Base-by-base conservation (phyloP, 805 yeast species). In the Candida succiphila region DNA sequence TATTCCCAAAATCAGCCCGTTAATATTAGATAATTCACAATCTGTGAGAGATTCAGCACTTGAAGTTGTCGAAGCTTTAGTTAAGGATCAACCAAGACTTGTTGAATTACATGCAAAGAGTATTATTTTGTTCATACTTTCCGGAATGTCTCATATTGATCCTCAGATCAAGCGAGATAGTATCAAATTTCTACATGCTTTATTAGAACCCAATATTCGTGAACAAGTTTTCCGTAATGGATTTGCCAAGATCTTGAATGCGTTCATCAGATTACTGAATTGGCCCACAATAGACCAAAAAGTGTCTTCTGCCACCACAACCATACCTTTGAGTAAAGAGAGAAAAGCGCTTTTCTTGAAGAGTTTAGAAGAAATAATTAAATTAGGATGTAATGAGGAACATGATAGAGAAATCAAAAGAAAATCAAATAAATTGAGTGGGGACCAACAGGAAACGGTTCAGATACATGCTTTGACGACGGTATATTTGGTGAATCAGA, bases 91-190 rank as follows among this genome's bases (percentile, higher is more conserved):
- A 43, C 66, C 71, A 0, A 72, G 73, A 4, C 60, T 81, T 19
- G 56, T 81, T 38, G 72, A 70, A 36, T 53, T 81, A 18, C 85
- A 81, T 60, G 61, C 76, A 47, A 59, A 75, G 39, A 57, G 69
- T 16, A 49, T 81, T 35, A 67, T 82, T n/a, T 64, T 89, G 21
- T 88, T 81, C 52, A 65, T 89, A 14, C 82, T 81, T 44, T 79
- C 89, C 33, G 94, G 95, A 3, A 89, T 92, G 96, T 82, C 96
- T 14, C 96, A 92, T 52, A 81, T 92, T 27, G 70, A 70, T 21
- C 77, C 86, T 1, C 75, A 74, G 4, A 76, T 92, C 19, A 69
- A 95, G 35, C 71, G 73, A 29, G 87, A 83, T 38, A 75, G 94
- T 2, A 72, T 89, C 0, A 72, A 68, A 37, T 83, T 81, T 44